A percentile compares a stretch with the other conserved stretches of the same genome.
These are phyloP conservation scores for Stagonosporopsis vannaccii DNA, from an alignment of 2,329 filamentous ascomycete genomes.

Conservation along the genomic window DNA sequence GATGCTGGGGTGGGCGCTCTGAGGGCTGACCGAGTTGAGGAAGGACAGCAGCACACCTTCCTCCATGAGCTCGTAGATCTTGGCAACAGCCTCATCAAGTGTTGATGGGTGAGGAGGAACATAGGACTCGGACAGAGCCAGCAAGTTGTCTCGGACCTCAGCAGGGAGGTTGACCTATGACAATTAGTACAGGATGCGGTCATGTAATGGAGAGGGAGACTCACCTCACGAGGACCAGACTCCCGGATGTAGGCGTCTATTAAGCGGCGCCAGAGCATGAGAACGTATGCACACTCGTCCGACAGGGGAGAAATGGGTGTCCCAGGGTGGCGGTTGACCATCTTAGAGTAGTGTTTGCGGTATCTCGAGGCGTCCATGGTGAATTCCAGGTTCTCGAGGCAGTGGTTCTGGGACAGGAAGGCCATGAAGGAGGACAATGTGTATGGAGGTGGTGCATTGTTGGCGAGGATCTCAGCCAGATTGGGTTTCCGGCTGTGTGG, in stretches of 20 bases:
- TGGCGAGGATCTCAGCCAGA: slow-evolving; percentile 85
- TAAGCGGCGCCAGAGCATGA: slow-evolving; percentile 84
- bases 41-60: slow-evolving; percentile 95
- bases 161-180: slow-evolving; percentile 75
- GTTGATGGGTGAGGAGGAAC: slow-evolving; percentile 76
- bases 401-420: slow-evolving; percentile 96
- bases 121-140: slow-evolving; percentile 66
- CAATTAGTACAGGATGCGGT: slow-evolving; percentile 27
- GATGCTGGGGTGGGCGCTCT: slow-evolving; percentile 52
- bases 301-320: slow-evolving; percentile 60
- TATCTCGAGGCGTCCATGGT: slow-evolving; percentile 93
- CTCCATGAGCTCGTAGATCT: slow-evolving; percentile 96
- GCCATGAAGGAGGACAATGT: slow-evolving; percentile 94
- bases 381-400: slow-evolving; percentile 94
- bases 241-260: slow-evolving; percentile 82
- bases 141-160: slow-evolving; percentile 80
- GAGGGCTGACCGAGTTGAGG: slow-evolving; percentile 70
- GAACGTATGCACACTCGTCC: slow-evolving; percentile 72
- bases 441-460: slow-evolving; percentile 85
- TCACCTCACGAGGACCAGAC: slow-evolving; percentile 48
- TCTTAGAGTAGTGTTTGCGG: slow-evolving; percentile 68
- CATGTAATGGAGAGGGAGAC: slow-evolving; percentile 3
- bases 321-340: slow-evolving; percentile 60
- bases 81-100: slow-evolving; percentile 81
- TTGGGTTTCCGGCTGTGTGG: slow-evolving; percentile 71